Conservation (phyloP, 768 basidiomycete species). For the Leccinum boreale region DNA sequence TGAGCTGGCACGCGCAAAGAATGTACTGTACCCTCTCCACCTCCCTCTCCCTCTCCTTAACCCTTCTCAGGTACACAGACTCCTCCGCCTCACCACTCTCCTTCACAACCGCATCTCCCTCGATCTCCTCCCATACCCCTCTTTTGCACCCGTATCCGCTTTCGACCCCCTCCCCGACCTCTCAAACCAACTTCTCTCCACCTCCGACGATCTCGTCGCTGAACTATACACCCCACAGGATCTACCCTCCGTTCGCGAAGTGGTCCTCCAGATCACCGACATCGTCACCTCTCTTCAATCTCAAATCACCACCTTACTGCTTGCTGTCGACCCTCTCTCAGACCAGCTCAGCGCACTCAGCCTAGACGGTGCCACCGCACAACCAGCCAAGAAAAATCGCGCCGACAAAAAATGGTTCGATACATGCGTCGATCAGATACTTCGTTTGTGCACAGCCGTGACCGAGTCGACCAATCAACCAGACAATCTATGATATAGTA, state of each 20-base stretch:
- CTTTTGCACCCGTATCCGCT: slow-evolving; percentile 22
- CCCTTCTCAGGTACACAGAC: slow-evolving; percentile 46
- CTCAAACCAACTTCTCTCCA: slow-evolving; percentile 51
- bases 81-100: slow-evolving; percentile 57
- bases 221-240: slow-evolving; percentile 65
- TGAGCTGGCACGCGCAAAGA: slow-evolving; percentile 58
- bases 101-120: slow-evolving; percentile 60
- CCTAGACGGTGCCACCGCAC: slow-evolving; percentile 5
- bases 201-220: slow-evolving; percentile 67
- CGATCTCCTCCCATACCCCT: slow-evolving; percentile 42
- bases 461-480: slow-evolving; percentile 21
- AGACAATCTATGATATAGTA: slow-evolving; percentile 5
- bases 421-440: slow-evolving; percentile 61
- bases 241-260: slow-evolving; percentile 35
- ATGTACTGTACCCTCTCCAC: slow-evolving; percentile 38
- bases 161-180: slow-evolving; percentile 51
- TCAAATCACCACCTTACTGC: slow-evolving; percentile 25
- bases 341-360: slow-evolving; percentile 23
- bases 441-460: slow-evolving; percentile 37
- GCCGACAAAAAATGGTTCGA: slow-evolving; percentile 58
- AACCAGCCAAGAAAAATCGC: slow-evolving; percentile 25
- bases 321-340: slow-evolving; percentile 21
- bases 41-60: slow-evolving; percentile 1
- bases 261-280: slow-evolving; percentile 37
- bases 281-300: slow-evolving; percentile 37